phyloP scores from a whole-genome alignment of 1,284 basidiomycete species.

The Sutorius eximius region DNA sequence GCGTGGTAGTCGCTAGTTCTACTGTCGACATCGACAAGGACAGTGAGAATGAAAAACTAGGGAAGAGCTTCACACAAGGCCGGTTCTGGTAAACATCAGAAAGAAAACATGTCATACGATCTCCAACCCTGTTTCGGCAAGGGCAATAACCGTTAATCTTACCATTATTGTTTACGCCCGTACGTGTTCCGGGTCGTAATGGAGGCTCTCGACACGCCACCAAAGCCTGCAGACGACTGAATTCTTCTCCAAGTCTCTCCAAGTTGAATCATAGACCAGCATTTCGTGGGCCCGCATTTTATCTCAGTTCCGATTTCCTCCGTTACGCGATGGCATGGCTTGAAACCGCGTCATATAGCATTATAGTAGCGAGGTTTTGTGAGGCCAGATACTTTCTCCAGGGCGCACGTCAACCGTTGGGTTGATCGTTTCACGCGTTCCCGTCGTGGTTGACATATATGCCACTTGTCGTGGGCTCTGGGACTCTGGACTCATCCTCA shows the following conservation, averaged over 20 bases:
- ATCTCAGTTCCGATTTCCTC: neutral
- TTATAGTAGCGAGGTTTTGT: neutral
- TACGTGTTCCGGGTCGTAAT: neutral
- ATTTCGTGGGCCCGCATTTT: no score
- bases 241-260: neutral
- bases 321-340: neutral
- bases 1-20: neutral
- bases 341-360: neutral
- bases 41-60: neutral
- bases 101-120: constrained; percentile 25
- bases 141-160: constrained; percentile 8
- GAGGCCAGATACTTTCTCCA: neutral
- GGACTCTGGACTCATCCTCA: neutral
- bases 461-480: neutral
- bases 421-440: neutral
- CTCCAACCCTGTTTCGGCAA: constrained; percentile 10
- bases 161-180: constrained; percentile 12
- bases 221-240: neutral
- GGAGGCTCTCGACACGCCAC: neutral
- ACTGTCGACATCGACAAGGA: constrained; percentile 15
- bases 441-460: neutral
- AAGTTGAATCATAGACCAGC: neutral
- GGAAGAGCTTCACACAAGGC: neutral
- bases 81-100: neutral
- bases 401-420: neutral